Conservation (phyloP, 192 early-diverging fungal species). For the Anaeromyces robustus region DNA sequence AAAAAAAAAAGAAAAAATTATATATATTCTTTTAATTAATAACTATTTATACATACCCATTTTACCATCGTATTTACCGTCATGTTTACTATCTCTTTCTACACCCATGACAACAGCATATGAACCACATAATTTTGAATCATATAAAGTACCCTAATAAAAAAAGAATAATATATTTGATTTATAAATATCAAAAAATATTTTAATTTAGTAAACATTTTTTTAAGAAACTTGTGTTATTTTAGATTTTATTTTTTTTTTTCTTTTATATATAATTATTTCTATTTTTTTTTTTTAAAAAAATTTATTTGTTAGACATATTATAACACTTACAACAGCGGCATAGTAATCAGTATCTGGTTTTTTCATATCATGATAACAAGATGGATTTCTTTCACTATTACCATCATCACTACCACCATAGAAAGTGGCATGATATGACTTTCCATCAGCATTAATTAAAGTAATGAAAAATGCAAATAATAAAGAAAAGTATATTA, state of each 20-base stretch:
- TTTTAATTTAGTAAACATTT: no score
- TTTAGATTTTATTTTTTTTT: no score
- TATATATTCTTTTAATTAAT: no score
- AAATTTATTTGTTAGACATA: no score
- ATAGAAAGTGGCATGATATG: not conserved
- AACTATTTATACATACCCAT: not conserved
- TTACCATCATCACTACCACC: not conserved
- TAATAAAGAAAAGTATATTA: not conserved
- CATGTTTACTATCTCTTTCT: not conserved
- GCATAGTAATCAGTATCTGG: not conserved
- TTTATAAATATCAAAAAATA: no score
- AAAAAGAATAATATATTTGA: no score
- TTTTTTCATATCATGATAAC: not conserved
- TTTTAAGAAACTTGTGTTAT: no score
- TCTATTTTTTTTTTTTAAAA: no score
- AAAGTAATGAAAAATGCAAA: not conserved
- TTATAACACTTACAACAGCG: not conserved
- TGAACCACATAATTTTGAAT: not conserved
- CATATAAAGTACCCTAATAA: not conserved
- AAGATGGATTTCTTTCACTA: not conserved
- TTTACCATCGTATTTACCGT: not conserved
- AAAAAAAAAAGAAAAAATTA: no score
- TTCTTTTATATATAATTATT: no score
- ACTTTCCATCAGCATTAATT: not conserved
- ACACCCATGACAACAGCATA: not conserved